A percentile compares a stretch with the other conserved stretches of the same genome.
Evolutionary conservation across 2,329 filamentous ascomycete species (phyloP).

Genomic region (Plenodomus tracheiphilus): DNA sequence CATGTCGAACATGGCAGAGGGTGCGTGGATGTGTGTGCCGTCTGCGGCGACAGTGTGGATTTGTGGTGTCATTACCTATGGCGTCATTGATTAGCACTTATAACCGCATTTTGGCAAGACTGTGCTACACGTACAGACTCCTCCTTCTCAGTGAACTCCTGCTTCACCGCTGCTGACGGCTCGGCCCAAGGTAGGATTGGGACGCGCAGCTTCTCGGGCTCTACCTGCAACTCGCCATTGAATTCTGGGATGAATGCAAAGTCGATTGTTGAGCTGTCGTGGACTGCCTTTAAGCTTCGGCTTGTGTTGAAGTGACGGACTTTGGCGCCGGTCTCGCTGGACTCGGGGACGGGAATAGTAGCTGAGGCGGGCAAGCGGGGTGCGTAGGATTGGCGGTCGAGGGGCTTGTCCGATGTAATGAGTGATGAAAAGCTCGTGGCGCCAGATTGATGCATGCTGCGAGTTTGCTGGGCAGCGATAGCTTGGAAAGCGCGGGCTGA

Average conservation of each 20-base stretch:
- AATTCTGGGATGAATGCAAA: slow-evolving; percentile 63
- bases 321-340: slow-evolving; percentile 31
- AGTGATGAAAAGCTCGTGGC: slow-evolving; percentile 58
- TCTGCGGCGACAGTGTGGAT: slow-evolving; percentile 59
- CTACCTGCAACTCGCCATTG: slow-evolving; percentile 46
- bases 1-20: slow-evolving; percentile 61
- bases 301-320: slow-evolving; percentile 65
- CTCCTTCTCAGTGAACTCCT: slow-evolving; percentile 29
- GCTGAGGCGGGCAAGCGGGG: slow-evolving; percentile 57
- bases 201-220: slow-evolving; percentile 48
- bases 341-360: slow-evolving; percentile 45
- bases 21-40: slow-evolving; percentile 51
- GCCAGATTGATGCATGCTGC: slow-evolving; percentile 63
- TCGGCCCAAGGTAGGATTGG: slow-evolving; percentile 51
- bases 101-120: not conserved
- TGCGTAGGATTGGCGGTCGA: slow-evolving; percentile 44
- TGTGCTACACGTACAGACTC: slow-evolving; percentile 20
- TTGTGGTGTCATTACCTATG: slow-evolving; percentile 58
- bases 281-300: slow-evolving; percentile 58
- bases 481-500: slow-evolving; percentile 48
- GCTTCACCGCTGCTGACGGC: slow-evolving; percentile 14
- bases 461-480: slow-evolving; percentile 45
- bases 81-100: not conserved
- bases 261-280: slow-evolving; percentile 65
- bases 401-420: slow-evolving; percentile 55